Evolutionary conservation across 345 rosid species (phyloP).

Genomic region (Salix udensis): DNA sequence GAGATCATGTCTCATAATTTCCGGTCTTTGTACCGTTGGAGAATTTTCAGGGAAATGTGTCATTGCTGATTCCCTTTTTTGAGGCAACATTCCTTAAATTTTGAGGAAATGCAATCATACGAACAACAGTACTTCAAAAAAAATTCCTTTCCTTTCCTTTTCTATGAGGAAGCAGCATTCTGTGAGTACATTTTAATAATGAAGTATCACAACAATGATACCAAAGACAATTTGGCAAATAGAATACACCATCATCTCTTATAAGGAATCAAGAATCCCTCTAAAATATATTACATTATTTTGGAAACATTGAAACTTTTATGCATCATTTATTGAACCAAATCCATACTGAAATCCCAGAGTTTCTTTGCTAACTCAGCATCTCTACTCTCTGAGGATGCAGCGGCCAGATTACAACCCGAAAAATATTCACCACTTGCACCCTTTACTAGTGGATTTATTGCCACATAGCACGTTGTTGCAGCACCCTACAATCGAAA

Average conservation of each 20-base stretch:
- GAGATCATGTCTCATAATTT: not conserved
- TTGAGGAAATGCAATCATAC: not conserved
- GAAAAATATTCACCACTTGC: constrained; percentile 54
- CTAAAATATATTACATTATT: not conserved
- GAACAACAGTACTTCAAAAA: not conserved
- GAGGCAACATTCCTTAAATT: too few relatives aligned
- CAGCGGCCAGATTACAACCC: constrained; percentile 46
- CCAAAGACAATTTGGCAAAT: not conserved
- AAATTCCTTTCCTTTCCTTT: not conserved
- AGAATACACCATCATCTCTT: not conserved
- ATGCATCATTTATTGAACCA: not conserved
- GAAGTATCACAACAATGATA: not conserved
- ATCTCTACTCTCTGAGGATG: constrained; percentile 41
- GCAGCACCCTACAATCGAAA: constrained; percentile 60
- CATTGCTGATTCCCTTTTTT: not conserved
- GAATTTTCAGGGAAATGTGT: not conserved
- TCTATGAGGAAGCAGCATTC: not conserved
- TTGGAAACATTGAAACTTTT: not conserved
- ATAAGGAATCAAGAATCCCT: not conserved
- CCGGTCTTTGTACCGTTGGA: not conserved
- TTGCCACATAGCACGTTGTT: constrained; percentile 67
- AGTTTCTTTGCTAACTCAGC: constrained; percentile 50
- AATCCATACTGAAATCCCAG: constrained; percentile 65
- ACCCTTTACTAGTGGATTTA: constrained; percentile 66
- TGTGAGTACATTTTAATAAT: not conserved